Evolutionary conservation across 202 grass and related monocot genomes (phyloP).

Genomic region (Schoenoplectus triqueter): DNA sequence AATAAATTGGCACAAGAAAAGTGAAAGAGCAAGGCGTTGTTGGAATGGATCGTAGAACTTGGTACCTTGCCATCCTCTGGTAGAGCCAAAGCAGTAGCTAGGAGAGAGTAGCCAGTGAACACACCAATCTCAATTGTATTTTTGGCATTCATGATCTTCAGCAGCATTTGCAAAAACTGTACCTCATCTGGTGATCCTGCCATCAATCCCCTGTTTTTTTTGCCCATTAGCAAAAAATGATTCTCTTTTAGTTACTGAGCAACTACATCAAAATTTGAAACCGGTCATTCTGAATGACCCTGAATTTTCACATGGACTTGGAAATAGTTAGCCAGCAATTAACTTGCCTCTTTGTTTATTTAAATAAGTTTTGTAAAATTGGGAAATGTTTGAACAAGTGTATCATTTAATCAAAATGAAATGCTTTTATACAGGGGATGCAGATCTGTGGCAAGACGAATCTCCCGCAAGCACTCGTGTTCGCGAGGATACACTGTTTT

Average conservation of each 20-base stretch:
- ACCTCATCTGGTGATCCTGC: conserved; percentile 54
- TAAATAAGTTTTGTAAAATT: no score
- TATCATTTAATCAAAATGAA: background rate
- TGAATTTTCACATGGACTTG: no score
- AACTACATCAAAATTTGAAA: background rate
- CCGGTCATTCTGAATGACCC: no score
- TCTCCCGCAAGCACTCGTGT: conserved; percentile 64
- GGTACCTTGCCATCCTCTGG: conserved; percentile 60
- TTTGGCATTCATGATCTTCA: conserved; percentile 60
- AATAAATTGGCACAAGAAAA: no score
- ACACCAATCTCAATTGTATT: conserved; percentile 65
- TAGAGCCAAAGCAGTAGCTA: conserved; percentile 60
- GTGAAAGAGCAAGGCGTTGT: no score
- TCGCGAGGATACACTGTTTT: conserved; percentile 62
- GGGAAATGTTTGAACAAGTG: background rate
- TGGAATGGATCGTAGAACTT: background rate
- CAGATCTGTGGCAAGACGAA: conserved; percentile 46
- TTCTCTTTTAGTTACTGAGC: background rate
- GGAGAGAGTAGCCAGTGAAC: conserved; percentile 66
- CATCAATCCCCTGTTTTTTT: conserved; percentile 44
- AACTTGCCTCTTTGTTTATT: no score
- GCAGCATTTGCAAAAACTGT: conserved; percentile 50
- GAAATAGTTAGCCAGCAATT: no score
- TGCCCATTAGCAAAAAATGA: background rate
- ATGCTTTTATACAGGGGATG: conserved; percentile 41